phyloP scores from a whole-genome alignment of 148 eudicot genomes.

The Salicornia ramosissima region DNA sequence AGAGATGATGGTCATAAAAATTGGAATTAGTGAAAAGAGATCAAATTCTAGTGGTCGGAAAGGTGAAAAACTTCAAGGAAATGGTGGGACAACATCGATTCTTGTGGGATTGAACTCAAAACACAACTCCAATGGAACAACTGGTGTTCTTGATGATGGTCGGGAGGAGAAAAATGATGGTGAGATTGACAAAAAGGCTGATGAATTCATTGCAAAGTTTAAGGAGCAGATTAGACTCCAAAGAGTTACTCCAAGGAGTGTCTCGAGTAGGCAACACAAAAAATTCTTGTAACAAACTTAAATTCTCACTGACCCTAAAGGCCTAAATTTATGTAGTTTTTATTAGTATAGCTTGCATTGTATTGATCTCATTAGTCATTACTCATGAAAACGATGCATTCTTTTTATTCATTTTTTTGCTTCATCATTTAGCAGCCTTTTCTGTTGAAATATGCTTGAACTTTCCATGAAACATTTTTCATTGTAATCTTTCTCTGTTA shows the following conservation, averaged over 20 bases:
- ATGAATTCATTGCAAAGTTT: conserved; percentile 87
- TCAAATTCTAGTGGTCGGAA: conserved; percentile 16
- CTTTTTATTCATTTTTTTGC: background rate
- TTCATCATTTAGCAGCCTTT: background rate
- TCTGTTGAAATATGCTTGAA: too few relatives aligned
- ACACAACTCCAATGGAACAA: conserved; percentile 28
- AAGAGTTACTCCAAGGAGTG: conserved; percentile 38
- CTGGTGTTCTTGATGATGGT: conserved; percentile 19
- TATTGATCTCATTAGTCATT: background rate
- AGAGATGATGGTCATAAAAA: conserved; percentile 28
- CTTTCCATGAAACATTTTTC: too few relatives aligned
- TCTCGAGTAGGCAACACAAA: conserved; percentile 21
- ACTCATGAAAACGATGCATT: conserved; percentile 7
- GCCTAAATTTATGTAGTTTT: background rate
- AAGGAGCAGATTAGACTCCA: conserved; percentile 82
- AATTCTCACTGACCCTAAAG: background rate
- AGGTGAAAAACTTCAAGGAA: conserved; percentile 33
- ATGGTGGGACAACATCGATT: conserved; percentile 24
- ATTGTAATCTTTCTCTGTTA: too few relatives aligned
- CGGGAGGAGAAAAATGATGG: conserved; percentile 43
- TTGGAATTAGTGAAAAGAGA: conserved; percentile 31
- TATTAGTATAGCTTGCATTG: background rate
- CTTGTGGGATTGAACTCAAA: conserved; percentile 30
- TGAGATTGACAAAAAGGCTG: conserved; percentile 86
- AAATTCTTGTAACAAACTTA: conserved; percentile 9